phyloP scores from a whole-genome alignment of 192 early-diverging fungal species.

The Rhizophagus prolifer region DNA sequence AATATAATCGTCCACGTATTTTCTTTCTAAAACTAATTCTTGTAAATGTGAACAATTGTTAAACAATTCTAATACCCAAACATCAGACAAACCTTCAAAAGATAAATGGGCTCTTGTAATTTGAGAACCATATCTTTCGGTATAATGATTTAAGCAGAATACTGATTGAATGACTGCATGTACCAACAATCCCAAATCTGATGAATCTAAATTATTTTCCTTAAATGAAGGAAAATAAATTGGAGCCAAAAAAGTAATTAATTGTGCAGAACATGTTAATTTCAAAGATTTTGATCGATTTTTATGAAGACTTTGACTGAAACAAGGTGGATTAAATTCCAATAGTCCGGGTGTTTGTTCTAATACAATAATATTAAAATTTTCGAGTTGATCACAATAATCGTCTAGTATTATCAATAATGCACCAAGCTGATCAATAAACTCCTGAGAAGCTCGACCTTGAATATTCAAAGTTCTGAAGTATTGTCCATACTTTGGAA shows the following conservation, averaged over 20 bases:
- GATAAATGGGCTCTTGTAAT: constrained; percentile 1
- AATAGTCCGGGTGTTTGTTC: constrained; percentile 11
- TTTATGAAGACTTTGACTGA: background rate
- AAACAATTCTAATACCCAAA: background rate
- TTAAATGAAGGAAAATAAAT: background rate
- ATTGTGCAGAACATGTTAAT: constrained; percentile 11
- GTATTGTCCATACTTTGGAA: background rate
- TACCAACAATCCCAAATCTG: background rate
- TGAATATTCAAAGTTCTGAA: constrained; percentile 1
- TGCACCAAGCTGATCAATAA: background rate
- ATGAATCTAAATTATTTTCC: background rate
- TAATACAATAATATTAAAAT: constrained; percentile 12
- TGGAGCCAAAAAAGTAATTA: constrained; percentile 5
- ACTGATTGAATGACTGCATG: constrained; percentile 18
- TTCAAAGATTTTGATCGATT: background rate
- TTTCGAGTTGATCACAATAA: background rate
- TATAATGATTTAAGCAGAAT: constrained; percentile 8
- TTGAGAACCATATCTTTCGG: constrained; percentile 5
- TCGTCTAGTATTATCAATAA: constrained; percentile 4
- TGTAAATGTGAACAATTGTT: background rate
- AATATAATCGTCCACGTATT: constrained; percentile 2
- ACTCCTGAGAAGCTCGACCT: constrained; percentile 12
- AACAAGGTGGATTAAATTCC: constrained; percentile 11
- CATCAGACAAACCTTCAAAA: constrained; percentile 3
- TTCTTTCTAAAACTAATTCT: constrained; percentile 16